Evolutionary conservation across 257 asterid species (phyloP).

Genomic region (Buddleja alternifolia): DNA sequence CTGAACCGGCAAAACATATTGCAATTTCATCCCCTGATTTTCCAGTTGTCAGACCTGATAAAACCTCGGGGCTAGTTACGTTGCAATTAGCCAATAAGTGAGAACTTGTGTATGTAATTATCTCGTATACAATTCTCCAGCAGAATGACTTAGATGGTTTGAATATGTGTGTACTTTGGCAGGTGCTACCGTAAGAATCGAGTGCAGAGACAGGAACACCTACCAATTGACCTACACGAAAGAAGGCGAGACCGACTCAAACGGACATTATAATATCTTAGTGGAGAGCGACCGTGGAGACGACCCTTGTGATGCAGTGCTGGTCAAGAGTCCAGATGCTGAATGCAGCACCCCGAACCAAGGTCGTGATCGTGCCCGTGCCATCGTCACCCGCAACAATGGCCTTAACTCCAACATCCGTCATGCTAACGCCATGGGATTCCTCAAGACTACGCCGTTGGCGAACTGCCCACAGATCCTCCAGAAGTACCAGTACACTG

Average conservation of each 20-base stretch:
- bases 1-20: no score
- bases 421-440: conserved; percentile 53
- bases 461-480: conserved; percentile 47
- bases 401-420: conserved; percentile 50
- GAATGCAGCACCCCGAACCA: conserved; percentile 39
- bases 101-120: no score
- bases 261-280: conserved; percentile 35
- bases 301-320: conserved; percentile 40
- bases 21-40: no score
- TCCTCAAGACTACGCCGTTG: conserved; percentile 38
- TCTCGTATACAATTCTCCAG: no score
- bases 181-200: conserved; percentile 48
- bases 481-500: conserved; percentile 42
- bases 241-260: conserved; percentile 34
- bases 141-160: no score
- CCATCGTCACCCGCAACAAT: conserved; percentile 55
- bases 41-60: no score
- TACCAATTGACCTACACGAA: conserved; percentile 28
- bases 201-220: conserved; percentile 42
- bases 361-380: conserved; percentile 57
- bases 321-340: conserved; percentile 45
- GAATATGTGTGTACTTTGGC: no score
- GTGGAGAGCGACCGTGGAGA: conserved; percentile 44
- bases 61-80: no score
- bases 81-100: no score